Conservation (phyloP, 2,329 filamentous ascomycete genomes). For the Talaromyces sp. region DNA sequence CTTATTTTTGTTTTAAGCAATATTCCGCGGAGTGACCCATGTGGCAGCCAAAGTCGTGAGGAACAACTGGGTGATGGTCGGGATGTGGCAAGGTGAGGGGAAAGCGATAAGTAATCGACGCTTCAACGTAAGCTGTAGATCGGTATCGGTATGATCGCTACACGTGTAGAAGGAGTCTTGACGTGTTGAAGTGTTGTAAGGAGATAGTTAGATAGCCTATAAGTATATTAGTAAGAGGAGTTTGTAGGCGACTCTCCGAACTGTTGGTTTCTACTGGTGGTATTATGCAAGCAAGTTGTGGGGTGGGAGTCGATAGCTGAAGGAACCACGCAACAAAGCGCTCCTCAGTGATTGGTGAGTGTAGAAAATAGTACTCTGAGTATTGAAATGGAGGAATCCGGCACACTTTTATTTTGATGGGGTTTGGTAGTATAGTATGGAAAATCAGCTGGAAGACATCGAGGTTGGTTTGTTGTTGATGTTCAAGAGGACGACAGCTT, state of each 20-base stretch:
- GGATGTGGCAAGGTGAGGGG: not conserved
- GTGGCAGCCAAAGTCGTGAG: slow-evolving; percentile 8
- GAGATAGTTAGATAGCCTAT: not conserved
- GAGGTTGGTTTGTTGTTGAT: not conserved
- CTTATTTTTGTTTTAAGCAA: slow-evolving; percentile 24
- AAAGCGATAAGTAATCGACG: slow-evolving; percentile 3
- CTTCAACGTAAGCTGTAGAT: not conserved
- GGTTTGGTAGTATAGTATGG: too few species aligned
- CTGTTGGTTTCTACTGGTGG: not conserved
- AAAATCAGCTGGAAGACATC: not conserved
- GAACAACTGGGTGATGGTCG: not conserved
- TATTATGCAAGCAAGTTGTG: slow-evolving; percentile 8
- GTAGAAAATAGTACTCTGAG: not conserved
- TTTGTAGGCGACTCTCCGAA: not conserved
- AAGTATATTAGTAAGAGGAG: not conserved
- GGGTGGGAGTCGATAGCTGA: slow-evolving; percentile 4
- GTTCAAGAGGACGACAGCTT: not conserved
- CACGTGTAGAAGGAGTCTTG: not conserved
- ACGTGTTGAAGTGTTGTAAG: not conserved
- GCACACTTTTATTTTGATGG: not conserved
- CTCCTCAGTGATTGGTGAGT: slow-evolving; percentile 1
- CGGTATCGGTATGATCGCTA: not conserved
- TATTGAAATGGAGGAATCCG: not conserved
- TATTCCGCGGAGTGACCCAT: slow-evolving; percentile 21
- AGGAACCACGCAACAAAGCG: slow-evolving; percentile 14